These are phyloP conservation scores for Yamadazyma sp. DNA, from an alignment of 805 yeast genomes.

Conservation along the genomic window DNA sequence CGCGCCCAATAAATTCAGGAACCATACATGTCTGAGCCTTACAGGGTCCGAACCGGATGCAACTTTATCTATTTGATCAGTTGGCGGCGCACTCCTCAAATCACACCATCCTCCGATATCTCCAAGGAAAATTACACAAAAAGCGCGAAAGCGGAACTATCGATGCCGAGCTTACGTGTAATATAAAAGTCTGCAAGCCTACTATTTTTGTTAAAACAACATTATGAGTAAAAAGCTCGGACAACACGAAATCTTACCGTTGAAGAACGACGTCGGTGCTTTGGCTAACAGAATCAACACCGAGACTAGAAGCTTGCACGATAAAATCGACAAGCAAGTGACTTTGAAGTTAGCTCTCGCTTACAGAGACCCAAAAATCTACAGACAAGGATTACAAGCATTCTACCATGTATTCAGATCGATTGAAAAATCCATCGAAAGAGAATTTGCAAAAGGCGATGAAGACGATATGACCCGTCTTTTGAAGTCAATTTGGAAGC, in stretches of 20 bases:
- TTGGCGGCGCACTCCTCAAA: conserved; percentile 3
- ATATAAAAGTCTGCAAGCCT: background rate
- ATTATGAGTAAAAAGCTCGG: background rate
- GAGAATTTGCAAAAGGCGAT: conserved; percentile 42
- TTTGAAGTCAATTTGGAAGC: conserved; percentile 62
- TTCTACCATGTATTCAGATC: conserved; percentile 68
- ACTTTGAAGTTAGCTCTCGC: conserved; percentile 73
- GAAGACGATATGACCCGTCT: conserved; percentile 42
- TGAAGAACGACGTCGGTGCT: conserved; percentile 80
- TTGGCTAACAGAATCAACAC: conserved; percentile 77
- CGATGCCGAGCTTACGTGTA: conserved; percentile 3
- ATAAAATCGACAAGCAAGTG: conserved; percentile 66
- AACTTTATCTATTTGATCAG: conserved; percentile 1
- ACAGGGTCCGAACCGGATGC: conserved; percentile 3
- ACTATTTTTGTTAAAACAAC: background rate
- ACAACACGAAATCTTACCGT: conserved; percentile 53
- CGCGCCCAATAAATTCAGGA: too few species aligned
- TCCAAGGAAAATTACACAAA: conserved; percentile 10
- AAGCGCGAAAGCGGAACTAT: conserved; percentile 8
- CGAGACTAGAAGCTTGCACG: conserved; percentile 66
- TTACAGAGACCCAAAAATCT: conserved; percentile 69
- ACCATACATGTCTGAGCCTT: too few species aligned
- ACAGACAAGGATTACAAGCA: conserved; percentile 77
- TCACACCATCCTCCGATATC: conserved; percentile 7
- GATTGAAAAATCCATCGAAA: conserved; percentile 53